phyloP scores from a whole-genome alignment of 176 grass and related monocot species.

The Hordeum marinum region DNA sequence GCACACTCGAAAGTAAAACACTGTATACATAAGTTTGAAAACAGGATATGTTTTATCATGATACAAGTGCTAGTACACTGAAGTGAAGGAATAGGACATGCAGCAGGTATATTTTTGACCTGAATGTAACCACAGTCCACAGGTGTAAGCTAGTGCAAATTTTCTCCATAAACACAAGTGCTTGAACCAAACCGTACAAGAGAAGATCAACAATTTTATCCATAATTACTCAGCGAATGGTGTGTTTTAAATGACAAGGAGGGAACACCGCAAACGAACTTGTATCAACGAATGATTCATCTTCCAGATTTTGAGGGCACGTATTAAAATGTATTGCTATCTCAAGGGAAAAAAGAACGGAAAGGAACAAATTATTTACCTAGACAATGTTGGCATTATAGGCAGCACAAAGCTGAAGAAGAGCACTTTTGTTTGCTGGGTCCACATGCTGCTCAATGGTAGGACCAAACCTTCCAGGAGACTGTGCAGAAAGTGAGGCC shows the following conservation, averaged over 20 bases:
- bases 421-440: conserved; percentile 62
- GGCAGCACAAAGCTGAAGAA: conserved; percentile 72
- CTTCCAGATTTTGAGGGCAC: background rate
- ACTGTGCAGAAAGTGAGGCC: conserved; percentile 54
- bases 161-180: background rate
- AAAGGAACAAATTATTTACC: conserved; percentile 42
- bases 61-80: background rate
- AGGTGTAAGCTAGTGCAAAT: background rate
- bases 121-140: background rate
- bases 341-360: background rate
- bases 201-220: background rate
- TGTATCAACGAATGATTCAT: background rate
- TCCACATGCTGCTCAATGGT: conserved; percentile 77
- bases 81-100: background rate
- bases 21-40: background rate
- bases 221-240: background rate
- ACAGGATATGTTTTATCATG: background rate
- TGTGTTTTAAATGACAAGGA: background rate
- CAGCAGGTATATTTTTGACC: background rate
- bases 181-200: background rate
- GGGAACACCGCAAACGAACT: background rate
- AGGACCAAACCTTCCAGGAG: conserved; percentile 72
- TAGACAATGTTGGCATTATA: conserved; percentile 88
- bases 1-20: background rate
- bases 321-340: background rate